Evolutionary conservation across 108 stramenopile species (phyloP), one percentile per base, ranked within the genome.

Genomic region (Chaetoceros tenuissimus): DNA sequence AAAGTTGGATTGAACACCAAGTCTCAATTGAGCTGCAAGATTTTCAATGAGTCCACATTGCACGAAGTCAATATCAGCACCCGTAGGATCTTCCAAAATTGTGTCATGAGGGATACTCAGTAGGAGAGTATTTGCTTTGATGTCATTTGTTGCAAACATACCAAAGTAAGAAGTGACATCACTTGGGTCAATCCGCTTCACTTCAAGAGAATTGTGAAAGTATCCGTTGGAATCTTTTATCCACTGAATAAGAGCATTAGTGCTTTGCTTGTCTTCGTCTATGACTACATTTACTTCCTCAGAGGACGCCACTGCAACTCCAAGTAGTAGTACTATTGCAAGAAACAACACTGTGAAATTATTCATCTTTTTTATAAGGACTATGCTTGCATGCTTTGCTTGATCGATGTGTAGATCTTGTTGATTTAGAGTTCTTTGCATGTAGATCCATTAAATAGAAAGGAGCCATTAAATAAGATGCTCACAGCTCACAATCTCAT

Each of bases 61-160:
- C 69, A 66, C n/a, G n/a, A n/a, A n/a, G n/a, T n/a, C n/a, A 29
- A 29, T 21, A 55, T 31, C 25, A 7, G 2, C 24, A 17, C 2
- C 26, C 26, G 40, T 57, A 13, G 24, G 2, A 10, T 59, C 57
- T 7, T 49, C 47, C 3, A 73, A 55, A 43, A 68, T 51, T n/a
- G 40, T 22, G 2, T 68, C 57, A 62, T 60, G 57, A 13, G 77
- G 77, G 51, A 78, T 67, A 47, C 66, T 5, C n/a, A 55, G 21
- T 23, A 78, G 40, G 0, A 70, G 0, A 19, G 65, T 65, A 19
- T 59, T 62, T 28, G 54, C 44, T 21, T 24, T 40, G 55, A 78
- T 65, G 17, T 58, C 49, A 24, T 55, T 60, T 31, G 69, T 78
- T 13, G 77, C 77, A 51, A 70, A 78, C 10, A 78, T 46, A 13